A percentile compares a stretch with the other conserved stretches of the same genome.
These are phyloP conservation scores for Neofusicoccum sp. DNA, from an alignment of 2,329 filamentous ascomycete genomes.

Conservation along the genomic window DNA sequence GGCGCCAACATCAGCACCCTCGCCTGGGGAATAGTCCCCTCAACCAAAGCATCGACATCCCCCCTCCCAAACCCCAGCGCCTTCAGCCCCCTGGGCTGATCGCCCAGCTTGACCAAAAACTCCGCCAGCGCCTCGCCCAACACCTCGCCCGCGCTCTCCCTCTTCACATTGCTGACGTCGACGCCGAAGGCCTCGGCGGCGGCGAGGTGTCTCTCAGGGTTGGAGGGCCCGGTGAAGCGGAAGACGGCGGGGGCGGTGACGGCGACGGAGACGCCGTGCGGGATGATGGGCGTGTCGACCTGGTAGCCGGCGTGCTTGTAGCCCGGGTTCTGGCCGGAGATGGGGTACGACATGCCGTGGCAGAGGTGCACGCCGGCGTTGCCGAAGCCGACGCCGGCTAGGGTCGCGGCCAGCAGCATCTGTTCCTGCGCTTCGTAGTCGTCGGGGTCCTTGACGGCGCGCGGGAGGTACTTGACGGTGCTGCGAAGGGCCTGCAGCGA, in stretches of 20 bases:
- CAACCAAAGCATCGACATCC: constrained; percentile 80
- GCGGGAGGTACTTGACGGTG: constrained; percentile 89
- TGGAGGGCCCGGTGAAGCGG: constrained; percentile 85
- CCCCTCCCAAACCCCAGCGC: constrained; percentile 73
- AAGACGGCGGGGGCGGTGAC: constrained; percentile 93
- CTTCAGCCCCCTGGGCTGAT: constrained; percentile 85
- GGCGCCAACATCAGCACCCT: constrained; percentile 91
- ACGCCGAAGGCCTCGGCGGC: constrained; percentile 90
- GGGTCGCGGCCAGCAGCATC: constrained; percentile 91
- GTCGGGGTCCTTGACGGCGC: constrained; percentile 81
- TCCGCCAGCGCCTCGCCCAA: constrained; percentile 76
- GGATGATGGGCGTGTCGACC: constrained; percentile 75
- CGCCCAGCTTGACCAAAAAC: constrained; percentile 80
- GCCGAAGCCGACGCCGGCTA: constrained; percentile 94
- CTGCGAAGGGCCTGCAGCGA: constrained; percentile 78
- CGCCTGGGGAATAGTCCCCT: constrained; percentile 90
- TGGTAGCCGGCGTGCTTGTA: constrained; percentile 89
- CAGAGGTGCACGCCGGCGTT: constrained; percentile 94
- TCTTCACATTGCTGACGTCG: constrained; percentile 82
- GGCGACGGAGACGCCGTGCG: constrained; percentile 92
- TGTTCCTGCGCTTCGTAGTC: constrained; percentile 90
- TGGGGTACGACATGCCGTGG: constrained; percentile 95
- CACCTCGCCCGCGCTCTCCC: constrained; percentile 84
- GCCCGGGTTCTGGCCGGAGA: constrained; percentile 88
- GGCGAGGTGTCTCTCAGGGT: constrained; percentile 85